phyloP scores from a whole-genome alignment of 805 yeast species.

The Ogataea thermomethanolica region DNA sequence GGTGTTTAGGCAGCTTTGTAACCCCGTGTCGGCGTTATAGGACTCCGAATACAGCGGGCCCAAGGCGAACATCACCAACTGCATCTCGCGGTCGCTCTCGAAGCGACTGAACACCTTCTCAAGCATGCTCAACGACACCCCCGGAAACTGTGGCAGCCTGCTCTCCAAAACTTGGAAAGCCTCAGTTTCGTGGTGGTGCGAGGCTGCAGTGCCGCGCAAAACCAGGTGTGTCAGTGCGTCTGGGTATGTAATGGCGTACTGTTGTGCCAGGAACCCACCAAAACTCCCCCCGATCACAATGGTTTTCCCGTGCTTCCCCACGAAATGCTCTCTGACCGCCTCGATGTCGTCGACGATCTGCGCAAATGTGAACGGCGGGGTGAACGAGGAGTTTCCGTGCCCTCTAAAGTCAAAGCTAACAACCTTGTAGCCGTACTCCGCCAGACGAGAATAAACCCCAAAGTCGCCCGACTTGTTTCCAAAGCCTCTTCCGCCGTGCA shows the following conservation, averaged over 20 bases:
- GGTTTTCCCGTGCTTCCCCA: constrained; percentile 12
- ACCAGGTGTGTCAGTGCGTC: constrained; percentile 14
- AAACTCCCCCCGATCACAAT: constrained; percentile 26
- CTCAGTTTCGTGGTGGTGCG: constrained; percentile 23
- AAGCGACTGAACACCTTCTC: constrained; percentile 23
- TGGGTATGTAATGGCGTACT: constrained; percentile 24
- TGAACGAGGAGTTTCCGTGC: constrained; percentile 22
- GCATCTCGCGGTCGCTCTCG: constrained; percentile 25
- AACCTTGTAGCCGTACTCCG: constrained; percentile 20
- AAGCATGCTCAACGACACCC: constrained; percentile 22
- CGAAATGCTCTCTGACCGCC: constrained; percentile 15
- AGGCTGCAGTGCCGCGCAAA: constrained; percentile 26
- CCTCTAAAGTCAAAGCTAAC: constrained; percentile 27
- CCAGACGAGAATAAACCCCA: constrained; percentile 19
- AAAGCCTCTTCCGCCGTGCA: constrained; percentile 28
- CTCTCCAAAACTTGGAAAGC: constrained; percentile 15
- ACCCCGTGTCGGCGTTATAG: constrained; percentile 21
- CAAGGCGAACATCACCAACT: constrained; percentile 24
- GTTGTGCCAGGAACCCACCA: constrained; percentile 28
- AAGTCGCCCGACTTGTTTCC: constrained; percentile 24
- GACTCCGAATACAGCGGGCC: constrained; percentile 24
- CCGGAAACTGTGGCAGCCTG: constrained; percentile 15
- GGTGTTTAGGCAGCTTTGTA: constrained; percentile 15
- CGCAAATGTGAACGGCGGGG: constrained; percentile 22
- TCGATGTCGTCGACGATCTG: constrained; percentile 26